phyloP scores from a whole-genome alignment of 805 yeast genomes.

The Candida germanica region DNA sequence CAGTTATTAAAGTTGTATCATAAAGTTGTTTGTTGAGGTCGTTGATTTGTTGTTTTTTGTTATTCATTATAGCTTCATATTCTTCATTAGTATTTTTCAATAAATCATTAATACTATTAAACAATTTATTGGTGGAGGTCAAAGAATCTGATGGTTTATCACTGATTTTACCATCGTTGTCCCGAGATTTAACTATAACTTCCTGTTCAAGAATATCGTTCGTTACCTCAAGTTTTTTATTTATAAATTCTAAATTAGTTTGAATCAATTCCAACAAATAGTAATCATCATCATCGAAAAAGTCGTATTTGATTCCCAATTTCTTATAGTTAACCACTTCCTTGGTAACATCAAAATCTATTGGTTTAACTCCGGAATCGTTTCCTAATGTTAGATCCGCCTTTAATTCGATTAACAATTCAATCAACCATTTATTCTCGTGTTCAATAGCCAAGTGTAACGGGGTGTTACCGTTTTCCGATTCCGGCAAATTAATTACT shows the following conservation, averaged over 20 bases:
- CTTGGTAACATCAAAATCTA: conserved; percentile 75
- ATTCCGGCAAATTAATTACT: conserved; percentile 33
- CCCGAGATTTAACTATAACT: conserved; percentile 7
- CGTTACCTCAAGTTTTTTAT: conserved; percentile 21
- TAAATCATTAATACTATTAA: conserved; percentile 38
- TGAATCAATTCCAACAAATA: conserved; percentile 33
- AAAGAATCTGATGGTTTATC: conserved; percentile 6
- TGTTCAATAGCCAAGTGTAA: conserved; percentile 41
- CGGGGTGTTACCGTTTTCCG: conserved; percentile 35
- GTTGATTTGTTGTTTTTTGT: conserved; percentile 34
- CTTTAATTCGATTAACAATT: conserved; percentile 29
- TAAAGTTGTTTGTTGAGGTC: conserved; percentile 34
- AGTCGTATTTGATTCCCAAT: conserved; percentile 11
- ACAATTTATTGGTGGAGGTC: conserved; percentile 29
- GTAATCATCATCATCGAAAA: conserved; percentile 18
- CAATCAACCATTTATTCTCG: conserved; percentile 38
- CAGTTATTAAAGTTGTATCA: conserved; percentile 40
- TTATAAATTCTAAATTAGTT: conserved; percentile 33
- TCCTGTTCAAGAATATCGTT: conserved; percentile 12
- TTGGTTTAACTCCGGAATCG: conserved; percentile 81
- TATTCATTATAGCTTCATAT: conserved; percentile 34
- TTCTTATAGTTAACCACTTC: conserved; percentile 21
- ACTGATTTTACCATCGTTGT: conserved; percentile 1
- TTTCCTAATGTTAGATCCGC: conserved; percentile 68
- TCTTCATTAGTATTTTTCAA: conserved; percentile 35